Base-by-base conservation (phyloP, 306 rosid species). In the Amphicarpaea edgeworthii region DNA sequence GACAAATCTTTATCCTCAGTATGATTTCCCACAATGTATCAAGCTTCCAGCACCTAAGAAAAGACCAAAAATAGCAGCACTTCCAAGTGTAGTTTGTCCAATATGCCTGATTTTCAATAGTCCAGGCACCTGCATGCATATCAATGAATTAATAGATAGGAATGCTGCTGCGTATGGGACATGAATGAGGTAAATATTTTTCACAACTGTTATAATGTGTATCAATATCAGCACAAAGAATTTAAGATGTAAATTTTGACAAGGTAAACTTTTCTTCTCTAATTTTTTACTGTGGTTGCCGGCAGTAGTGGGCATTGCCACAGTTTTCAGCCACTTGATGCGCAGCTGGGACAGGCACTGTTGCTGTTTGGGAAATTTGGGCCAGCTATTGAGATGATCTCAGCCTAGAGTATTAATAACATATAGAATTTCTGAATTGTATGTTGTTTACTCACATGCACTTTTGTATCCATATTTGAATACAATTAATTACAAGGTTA, bases 21-120 rank as follows among this genome's bases (percentile, higher is more conserved):
- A 88, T 79, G 93, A 89, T 88, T 91, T 93, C 54, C 98, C 97
- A 88, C 95, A 93, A 76, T 91, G 98, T 81, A 93, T 87, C 83
- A 93, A 88, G 83, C 96, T 85, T 49, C 98, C 98, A 70, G 98
- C 98, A 65, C 93, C 91, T 81, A 93, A 83, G 87, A 93, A 93
- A 68, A 93, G 90, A 68, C 98, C 96, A 45, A 93, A 93, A 62
- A 89, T 79, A 21, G 90, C 96, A 41, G 97, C 97, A 85, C 93
- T 93, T 40, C 93, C 91, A 19, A 93, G 75, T 7, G 98, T 91
- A 24, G 90, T 87, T 79, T 86, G 91, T 76, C 98, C 97, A 65
- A 93, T 87, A 41, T 87, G 86, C 87, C 97, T 86, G 73, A 93
- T 89, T 86, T 93, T 93, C 85, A 89, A 28, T 12, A 93, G 61